Percentiles rank a stretch among this genome's conserved stretches.
Evolutionary conservation across 2,329 filamentous ascomycete species (phyloP).

Genomic region (Fusarium stilboides): DNA sequence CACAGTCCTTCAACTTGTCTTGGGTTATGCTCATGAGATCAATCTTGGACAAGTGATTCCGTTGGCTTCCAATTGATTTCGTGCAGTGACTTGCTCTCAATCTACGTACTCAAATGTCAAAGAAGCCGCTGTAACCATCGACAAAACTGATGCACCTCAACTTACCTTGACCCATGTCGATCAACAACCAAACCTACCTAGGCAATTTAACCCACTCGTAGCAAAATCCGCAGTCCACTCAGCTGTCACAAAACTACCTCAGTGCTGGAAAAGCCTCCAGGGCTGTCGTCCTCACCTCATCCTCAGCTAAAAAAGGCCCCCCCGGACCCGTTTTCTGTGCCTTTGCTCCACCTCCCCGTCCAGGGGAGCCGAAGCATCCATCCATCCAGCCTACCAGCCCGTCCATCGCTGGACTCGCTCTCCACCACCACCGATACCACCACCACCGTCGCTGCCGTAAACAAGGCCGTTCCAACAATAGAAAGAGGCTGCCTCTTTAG

Average conservation of each 20-base stretch:
- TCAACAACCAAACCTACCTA: constrained; percentile 3
- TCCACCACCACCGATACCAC: constrained; percentile 37
- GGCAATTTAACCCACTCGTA: constrained; percentile 1
- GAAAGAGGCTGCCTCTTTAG: constrained; percentile 41
- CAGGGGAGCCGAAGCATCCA: constrained; percentile 31
- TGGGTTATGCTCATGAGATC: constrained; percentile 28
- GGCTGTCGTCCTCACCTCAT: constrained; percentile 33
- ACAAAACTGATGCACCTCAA: constrained; percentile 19
- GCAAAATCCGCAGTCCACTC: constrained; percentile 1
- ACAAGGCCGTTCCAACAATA: constrained; percentile 44
- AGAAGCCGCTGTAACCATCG: constrained; percentile 29
- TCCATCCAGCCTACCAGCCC: not conserved
- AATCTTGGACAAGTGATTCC: not conserved
- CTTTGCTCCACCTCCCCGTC: constrained; percentile 28
- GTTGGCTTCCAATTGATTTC: constrained; percentile 31
- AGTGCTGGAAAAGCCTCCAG: constrained; percentile 9
- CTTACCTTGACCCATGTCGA: constrained; percentile 25
- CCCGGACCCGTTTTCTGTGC: constrained; percentile 30
- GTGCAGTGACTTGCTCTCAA: constrained; percentile 4
- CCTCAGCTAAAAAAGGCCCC: constrained; percentile 40
- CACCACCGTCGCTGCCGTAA: constrained; percentile 41
- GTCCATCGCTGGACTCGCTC: constrained; percentile 2
- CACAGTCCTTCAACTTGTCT: constrained; percentile 14
- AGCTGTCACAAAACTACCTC: constrained; percentile 15
- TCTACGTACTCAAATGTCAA: constrained; percentile 13